A percentile compares a stretch with the other conserved stretches of the same genome.
Evolutionary conservation across 2,329 filamentous ascomycete genomes (phyloP).

Genomic region (Fusarium pseudocircinatum): DNA sequence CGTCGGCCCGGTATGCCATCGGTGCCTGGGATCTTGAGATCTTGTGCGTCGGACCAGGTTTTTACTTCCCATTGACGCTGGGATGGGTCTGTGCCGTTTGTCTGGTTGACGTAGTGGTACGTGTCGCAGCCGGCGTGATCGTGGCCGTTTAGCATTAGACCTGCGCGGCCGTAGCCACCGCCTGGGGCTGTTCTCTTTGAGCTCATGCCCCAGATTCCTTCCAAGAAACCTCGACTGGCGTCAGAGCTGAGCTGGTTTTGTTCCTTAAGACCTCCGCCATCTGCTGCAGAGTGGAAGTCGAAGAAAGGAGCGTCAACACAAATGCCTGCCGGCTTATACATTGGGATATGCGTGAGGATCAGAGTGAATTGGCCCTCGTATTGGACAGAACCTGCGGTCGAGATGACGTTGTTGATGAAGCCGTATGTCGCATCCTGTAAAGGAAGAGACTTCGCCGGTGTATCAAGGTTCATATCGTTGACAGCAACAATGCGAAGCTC

Average conservation of each 20-base stretch:
- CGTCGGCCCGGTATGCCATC: conserved; percentile 71
- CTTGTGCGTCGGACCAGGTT: conserved; percentile 58
- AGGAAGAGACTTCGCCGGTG: conserved; percentile 72
- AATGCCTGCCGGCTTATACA: conserved; percentile 83
- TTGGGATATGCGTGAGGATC: conserved; percentile 89
- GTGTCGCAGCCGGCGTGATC: conserved; percentile 96
- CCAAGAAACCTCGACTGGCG: conserved; percentile 78
- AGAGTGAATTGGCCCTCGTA: conserved; percentile 77
- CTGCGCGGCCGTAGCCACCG: conserved; percentile 72
- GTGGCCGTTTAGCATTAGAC: conserved; percentile 89
- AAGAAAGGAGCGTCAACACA: conserved; percentile 90
- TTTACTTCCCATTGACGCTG: conserved; percentile 62
- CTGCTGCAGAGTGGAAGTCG: conserved; percentile 73
- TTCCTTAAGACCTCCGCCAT: conserved; percentile 80
- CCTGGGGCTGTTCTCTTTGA: conserved; percentile 67
- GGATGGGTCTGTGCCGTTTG: conserved; percentile 50
- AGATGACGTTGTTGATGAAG: conserved; percentile 78
- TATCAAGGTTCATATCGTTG: conserved; percentile 94
- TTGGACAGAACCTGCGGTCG: conserved; percentile 68
- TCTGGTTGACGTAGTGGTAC: conserved; percentile 81
- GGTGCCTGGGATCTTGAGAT: conserved; percentile 52
- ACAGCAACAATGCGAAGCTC: conserved; percentile 85
- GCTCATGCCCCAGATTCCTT: conserved; percentile 84
- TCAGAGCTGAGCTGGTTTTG: conserved; percentile 87
- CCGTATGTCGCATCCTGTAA: conserved; percentile 81